Evolutionary conservation across 2,329 filamentous ascomycete species (phyloP).

Genomic region (Hymenoscyphus occultus): DNA sequence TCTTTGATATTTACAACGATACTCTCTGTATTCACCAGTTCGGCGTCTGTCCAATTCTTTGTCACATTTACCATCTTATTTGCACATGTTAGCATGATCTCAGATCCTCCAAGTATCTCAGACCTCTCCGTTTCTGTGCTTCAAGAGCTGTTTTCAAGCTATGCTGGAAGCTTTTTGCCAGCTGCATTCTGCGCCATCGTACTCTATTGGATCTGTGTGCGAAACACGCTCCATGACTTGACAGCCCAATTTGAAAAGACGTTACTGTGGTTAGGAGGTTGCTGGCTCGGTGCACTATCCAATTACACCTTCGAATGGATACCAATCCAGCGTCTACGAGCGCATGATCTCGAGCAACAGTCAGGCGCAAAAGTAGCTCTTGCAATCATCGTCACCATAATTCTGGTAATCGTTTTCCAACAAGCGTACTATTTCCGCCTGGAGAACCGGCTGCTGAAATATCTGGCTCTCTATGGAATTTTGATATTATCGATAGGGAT

Average conservation of each 20-base stretch:
- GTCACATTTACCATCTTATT: constrained; percentile 78
- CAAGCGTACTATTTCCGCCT: neutral
- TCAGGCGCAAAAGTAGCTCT: constrained; percentile 78
- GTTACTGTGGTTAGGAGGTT: constrained; percentile 81
- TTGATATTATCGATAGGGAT: neutral
- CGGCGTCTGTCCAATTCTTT: constrained; percentile 79
- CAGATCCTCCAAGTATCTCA: constrained; percentile 66
- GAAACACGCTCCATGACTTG: constrained; percentile 66
- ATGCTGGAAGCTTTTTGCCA: constrained; percentile 79
- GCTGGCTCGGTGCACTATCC: constrained; percentile 89
- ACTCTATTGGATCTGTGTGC: constrained; percentile 77
- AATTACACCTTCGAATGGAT: constrained; percentile 96
- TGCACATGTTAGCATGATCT: constrained; percentile 84
- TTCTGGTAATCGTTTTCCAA: neutral
- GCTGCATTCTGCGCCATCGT: constrained; percentile 85
- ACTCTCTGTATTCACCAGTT: constrained; percentile 77
- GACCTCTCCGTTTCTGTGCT: constrained; percentile 51
- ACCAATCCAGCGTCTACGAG: constrained; percentile 86
- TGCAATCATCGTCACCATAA: constrained; percentile 41
- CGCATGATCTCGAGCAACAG: constrained; percentile 82
- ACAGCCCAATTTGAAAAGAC: constrained; percentile 86
- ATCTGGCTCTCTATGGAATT: neutral
- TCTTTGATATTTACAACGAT: constrained; percentile 75
- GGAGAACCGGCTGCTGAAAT: neutral
- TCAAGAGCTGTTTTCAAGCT: constrained; percentile 69